phyloP scores from a whole-genome alignment of 495 filamentous ascomycete species.

The Echria macrotheca region DNA sequence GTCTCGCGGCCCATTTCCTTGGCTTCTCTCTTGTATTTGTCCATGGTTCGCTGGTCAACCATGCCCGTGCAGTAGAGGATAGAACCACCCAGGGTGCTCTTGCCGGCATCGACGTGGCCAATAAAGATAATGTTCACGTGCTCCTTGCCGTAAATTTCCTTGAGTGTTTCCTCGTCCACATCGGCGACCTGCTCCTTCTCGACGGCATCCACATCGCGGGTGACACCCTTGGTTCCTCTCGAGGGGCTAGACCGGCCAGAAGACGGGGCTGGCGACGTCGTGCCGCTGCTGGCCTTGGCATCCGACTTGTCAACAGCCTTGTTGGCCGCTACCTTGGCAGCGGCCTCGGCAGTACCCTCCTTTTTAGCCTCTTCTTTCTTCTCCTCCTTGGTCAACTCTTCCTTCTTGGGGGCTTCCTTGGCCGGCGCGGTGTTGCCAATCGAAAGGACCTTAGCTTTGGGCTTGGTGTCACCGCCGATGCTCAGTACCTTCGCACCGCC shows the following conservation, averaged over 20 bases:
- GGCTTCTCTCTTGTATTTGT: constrained; percentile 94
- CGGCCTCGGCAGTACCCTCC: constrained; percentile 49
- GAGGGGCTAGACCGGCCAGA: constrained; percentile 73
- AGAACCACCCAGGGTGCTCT: constrained; percentile 88
- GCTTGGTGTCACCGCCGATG: constrained; percentile 43
- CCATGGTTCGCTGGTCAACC: constrained; percentile 97
- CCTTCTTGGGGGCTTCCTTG: constrained; percentile 27
- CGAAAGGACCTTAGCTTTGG: constrained; percentile 56
- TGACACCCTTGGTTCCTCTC: constrained; percentile 41
- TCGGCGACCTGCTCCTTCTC: constrained; percentile 81
- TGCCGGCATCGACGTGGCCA: constrained; percentile 96
- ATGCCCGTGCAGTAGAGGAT: constrained; percentile 93
- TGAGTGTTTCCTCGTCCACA: constrained; percentile 83
- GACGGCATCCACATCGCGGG: constrained; percentile 75
- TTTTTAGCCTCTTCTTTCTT: constrained; percentile 48
- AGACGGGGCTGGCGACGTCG: constrained; percentile 68
- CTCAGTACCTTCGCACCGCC: constrained; percentile 48
- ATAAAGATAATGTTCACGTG: constrained; percentile 98
- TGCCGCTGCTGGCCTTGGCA: constrained; percentile 64
- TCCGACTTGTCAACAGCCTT: constrained; percentile 84
- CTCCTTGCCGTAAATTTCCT: constrained; percentile 97
- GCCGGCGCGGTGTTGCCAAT: constrained; percentile 51
- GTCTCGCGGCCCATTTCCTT: constrained; percentile 92
- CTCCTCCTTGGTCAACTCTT: constrained; percentile 46
- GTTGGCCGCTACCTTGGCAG: constrained; percentile 50